Evolutionary conservation across 306 rosid species (phyloP).

Genomic region (Vicia faba): DNA sequence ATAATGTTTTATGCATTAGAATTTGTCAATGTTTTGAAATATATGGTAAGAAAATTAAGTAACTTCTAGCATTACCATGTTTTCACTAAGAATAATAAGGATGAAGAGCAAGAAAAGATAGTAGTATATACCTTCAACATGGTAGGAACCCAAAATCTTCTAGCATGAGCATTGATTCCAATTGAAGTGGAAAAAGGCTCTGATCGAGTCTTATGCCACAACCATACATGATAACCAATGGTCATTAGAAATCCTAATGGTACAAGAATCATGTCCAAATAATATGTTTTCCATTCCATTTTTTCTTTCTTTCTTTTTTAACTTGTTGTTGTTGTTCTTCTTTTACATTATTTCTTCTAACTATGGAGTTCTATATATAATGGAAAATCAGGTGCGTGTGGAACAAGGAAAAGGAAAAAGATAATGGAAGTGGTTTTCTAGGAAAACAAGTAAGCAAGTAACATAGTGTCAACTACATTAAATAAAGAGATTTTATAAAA

Average conservation of each 20-base stretch:
- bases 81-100: too few relatives aligned
- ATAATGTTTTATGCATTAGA: not conserved
- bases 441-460: conserved; percentile 9
- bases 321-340: conserved; percentile 1
- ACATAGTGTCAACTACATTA: not conserved
- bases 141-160: conserved; percentile 75
- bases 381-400: conserved; percentile 23
- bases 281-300: conserved; percentile 81
- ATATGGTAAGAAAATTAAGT: not conserved
- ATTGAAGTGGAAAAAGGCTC: conserved; percentile 64
- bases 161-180: conserved; percentile 69
- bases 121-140: conserved; percentile 38
- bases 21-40: not conserved
- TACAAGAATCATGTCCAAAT: conserved; percentile 67
- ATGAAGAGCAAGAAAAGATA: not conserved
- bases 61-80: too few relatives aligned
- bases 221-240: conserved; percentile 62
- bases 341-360: conserved; percentile 24
- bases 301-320: not conserved
- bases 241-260: conserved; percentile 64
- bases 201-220: conserved; percentile 71
- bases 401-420: conserved; percentile 24
- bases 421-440: not conserved
- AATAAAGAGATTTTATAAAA: too few relatives aligned
- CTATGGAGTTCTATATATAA: conserved; percentile 34